Evolutionary conservation across 805 yeast genomes (phyloP).

Genomic region (Nakazawaea pomicola): DNA sequence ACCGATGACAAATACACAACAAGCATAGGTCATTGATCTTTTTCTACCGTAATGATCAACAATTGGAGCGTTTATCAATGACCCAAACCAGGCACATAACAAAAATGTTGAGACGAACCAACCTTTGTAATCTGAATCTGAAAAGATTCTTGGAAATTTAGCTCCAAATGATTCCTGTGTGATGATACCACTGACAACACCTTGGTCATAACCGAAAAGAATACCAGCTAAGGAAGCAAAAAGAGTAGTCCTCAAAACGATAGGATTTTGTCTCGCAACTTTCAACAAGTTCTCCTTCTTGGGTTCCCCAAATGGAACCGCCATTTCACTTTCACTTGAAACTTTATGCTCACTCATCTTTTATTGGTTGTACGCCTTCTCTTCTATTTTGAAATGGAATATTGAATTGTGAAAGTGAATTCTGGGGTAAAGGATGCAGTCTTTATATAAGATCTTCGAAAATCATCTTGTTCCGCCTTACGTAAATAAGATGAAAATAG

Average conservation of each 20-base stretch:
- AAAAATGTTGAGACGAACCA: constrained; percentile 33
- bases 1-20: constrained; percentile 55
- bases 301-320: neutral
- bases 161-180: constrained; percentile 14
- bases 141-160: constrained; percentile 24
- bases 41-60: constrained; percentile 27
- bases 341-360: too few species aligned
- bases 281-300: neutral
- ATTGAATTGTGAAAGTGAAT: too few species aligned
- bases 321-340: too few species aligned
- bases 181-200: constrained; percentile 31
- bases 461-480: too few species aligned
- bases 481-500: too few species aligned
- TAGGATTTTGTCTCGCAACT: neutral
- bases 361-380: too few species aligned
- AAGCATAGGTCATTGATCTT: constrained; percentile 21
- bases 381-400: too few species aligned
- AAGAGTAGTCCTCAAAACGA: constrained; percentile 25
- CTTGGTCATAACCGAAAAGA: constrained; percentile 33
- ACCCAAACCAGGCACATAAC: constrained; percentile 33
- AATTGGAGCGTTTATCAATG: constrained; percentile 28
- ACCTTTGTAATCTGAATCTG: constrained; percentile 27
- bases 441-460: too few species aligned
- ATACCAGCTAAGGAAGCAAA: constrained; percentile 33
- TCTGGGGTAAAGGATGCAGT: too few species aligned